A percentile compares a stretch with the other conserved stretches of the same genome.
Evolutionary conservation across 345 rosid species (phyloP).

Genomic region (Boechera retrofracta): DNA sequence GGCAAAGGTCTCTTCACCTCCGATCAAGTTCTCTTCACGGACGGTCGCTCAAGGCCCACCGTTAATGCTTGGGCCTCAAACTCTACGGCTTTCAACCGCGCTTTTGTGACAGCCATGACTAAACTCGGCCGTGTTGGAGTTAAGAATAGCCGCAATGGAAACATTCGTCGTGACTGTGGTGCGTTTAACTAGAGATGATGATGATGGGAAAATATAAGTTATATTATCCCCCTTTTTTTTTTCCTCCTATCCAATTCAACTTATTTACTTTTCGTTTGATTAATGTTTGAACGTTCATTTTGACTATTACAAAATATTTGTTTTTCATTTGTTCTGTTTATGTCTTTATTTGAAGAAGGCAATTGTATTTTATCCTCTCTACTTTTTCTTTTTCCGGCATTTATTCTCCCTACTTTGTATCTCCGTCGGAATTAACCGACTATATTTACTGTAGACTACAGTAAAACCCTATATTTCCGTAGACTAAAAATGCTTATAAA

Average conservation of each 20-base stretch:
- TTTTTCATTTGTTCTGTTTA: neutral
- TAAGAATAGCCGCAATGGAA: slow-evolving; percentile 60
- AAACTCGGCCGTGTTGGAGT: slow-evolving; percentile 74
- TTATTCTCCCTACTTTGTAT: too few species aligned
- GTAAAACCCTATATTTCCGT: too few species aligned
- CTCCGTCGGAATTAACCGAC: too few species aligned
- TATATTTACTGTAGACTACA: too few species aligned
- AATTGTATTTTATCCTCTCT: too few species aligned
- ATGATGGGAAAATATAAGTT: neutral
- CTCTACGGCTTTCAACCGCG: slow-evolving; percentile 52
- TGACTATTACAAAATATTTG: neutral
- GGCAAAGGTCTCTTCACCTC: slow-evolving; percentile 79
- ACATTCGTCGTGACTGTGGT: slow-evolving; percentile 61
- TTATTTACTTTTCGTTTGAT: neutral
- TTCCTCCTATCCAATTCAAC: neutral
- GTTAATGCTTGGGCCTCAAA: slow-evolving; percentile 61
- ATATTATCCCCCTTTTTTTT: neutral
- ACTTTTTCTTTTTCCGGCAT: too few species aligned
- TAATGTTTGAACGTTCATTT: slow-evolving; percentile 9
- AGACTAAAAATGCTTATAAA: too few species aligned
- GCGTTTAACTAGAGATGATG: slow-evolving; percentile 47
- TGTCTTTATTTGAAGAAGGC: neutral
- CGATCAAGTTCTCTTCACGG: slow-evolving; percentile 69
- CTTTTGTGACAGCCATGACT: slow-evolving; percentile 65
- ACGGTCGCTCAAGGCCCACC: slow-evolving; percentile 57